phyloP scores from a whole-genome alignment of 208 protist species.

The Crithidia acanthocephali region DNA sequence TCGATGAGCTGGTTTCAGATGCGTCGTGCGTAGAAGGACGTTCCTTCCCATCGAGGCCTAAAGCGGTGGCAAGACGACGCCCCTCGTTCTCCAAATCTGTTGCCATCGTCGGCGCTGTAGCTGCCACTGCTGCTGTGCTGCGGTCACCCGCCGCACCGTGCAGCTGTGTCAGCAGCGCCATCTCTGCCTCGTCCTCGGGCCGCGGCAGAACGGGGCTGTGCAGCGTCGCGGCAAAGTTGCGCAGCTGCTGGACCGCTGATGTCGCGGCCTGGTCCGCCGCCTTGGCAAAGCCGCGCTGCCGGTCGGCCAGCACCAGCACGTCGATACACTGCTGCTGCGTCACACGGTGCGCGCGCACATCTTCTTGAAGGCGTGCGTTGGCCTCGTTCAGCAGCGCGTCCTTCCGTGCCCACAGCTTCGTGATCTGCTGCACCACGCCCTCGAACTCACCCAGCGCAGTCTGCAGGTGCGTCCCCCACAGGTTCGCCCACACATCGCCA shows the following conservation, averaged over 20 bases:
- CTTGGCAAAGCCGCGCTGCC: slow-evolving; percentile 16
- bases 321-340: slow-evolving; percentile 38
- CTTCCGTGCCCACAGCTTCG: slow-evolving; percentile 36
- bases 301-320: slow-evolving; percentile 29
- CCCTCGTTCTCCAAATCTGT: too few relatives aligned
- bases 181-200: slow-evolving; percentile 46
- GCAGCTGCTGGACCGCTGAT: slow-evolving; percentile 47
- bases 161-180: slow-evolving; percentile 36
- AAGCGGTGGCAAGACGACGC: too few relatives aligned
- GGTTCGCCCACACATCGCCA: slow-evolving; percentile 22
- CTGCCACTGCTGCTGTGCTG: too few relatives aligned
- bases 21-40: too few relatives aligned
- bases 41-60: too few relatives aligned
- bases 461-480: slow-evolving; percentile 64
- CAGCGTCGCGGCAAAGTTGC: slow-evolving; percentile 53
- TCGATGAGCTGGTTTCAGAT: background rate
- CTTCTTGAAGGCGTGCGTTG: background rate
- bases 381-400: slow-evolving; percentile 9
- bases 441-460: slow-evolving; percentile 53
- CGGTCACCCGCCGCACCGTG: background rate
- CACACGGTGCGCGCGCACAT: slow-evolving; percentile 3
- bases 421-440: slow-evolving; percentile 42
- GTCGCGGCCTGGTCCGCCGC: background rate
- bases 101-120: too few relatives aligned
- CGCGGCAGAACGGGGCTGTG: slow-evolving; percentile 41